phyloP scores from a whole-genome alignment of 495 filamentous ascomycete genomes.

The Daldinia loculata region DNA sequence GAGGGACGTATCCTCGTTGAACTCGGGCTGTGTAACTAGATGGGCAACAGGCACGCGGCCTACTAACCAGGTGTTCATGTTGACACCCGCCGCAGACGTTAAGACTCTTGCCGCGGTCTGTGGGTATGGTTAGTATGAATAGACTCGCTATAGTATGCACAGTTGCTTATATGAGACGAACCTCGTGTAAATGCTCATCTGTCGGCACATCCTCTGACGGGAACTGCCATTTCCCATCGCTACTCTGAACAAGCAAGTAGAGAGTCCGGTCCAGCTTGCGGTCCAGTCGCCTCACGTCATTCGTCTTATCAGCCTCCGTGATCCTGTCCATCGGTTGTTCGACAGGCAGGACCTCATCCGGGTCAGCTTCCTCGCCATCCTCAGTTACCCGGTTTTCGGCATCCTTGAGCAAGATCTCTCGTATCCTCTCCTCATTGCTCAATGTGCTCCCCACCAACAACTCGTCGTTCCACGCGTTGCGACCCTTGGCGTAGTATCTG shows the following conservation, averaged over 20 bases:
- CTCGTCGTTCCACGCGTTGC: constrained; percentile 90
- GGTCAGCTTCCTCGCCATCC: constrained; percentile 67
- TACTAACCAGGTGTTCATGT: constrained; percentile 99
- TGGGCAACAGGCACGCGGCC: constrained; percentile 91
- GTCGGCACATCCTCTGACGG: constrained; percentile 71
- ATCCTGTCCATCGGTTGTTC: constrained; percentile 74
- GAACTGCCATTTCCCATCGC: constrained; percentile 79
- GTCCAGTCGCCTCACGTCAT: constrained; percentile 79
- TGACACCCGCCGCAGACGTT: constrained; percentile 77
- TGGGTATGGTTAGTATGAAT: constrained; percentile 18
- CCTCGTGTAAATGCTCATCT: constrained; percentile 81
- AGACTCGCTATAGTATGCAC: background rate
- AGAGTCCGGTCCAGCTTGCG: constrained; percentile 78
- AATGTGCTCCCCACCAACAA: constrained; percentile 74
- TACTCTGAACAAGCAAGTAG: constrained; percentile 81
- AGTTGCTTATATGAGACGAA: constrained; percentile 54
- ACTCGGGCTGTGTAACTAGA: constrained; percentile 60
- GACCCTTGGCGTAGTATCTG: constrained; percentile 81
- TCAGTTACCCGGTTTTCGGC: constrained; percentile 73
- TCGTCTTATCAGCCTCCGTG: constrained; percentile 82
- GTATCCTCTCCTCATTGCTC: constrained; percentile 62
- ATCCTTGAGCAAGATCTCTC: constrained; percentile 72
- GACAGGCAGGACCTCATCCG: constrained; percentile 70
- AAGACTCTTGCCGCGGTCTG: constrained; percentile 86
- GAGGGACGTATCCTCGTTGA: constrained; percentile 48